Conservation (phyloP, 2,329 filamentous ascomycete genomes). For the Sarocladiaceae sp. region DNA sequence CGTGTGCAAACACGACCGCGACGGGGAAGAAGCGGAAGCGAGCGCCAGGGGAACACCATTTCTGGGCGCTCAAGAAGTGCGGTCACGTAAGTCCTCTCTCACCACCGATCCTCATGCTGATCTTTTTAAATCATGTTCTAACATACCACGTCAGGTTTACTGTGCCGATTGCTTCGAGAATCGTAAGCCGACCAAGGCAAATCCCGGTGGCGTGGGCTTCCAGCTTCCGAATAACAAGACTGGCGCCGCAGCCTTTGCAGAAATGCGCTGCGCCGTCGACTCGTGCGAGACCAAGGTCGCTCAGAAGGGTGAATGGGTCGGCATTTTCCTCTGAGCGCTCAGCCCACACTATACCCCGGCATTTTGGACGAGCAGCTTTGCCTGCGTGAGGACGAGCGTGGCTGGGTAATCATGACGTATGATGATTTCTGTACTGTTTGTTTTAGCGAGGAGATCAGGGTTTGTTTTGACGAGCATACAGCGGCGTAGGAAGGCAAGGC, state of each 20-base stretch:
- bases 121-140: neutral
- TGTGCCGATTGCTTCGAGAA: slow-evolving; percentile 59
- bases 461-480: neutral
- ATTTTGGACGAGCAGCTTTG: too few relatives aligned
- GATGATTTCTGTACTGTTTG: too few relatives aligned
- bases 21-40: slow-evolving; percentile 37
- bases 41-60: slow-evolving; percentile 67
- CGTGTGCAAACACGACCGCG: slow-evolving; percentile 13
- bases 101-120: neutral
- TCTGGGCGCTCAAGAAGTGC: slow-evolving; percentile 88
- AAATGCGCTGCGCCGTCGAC: slow-evolving; percentile 53
- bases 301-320: slow-evolving; percentile 55
- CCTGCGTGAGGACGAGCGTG: neutral
- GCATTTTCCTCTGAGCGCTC: slow-evolving; percentile 49
- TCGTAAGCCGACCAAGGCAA: slow-evolving; percentile 37
- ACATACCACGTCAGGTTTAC: slow-evolving; percentile 46
- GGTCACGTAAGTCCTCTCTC: slow-evolving; percentile 67
- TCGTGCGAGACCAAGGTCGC: slow-evolving; percentile 50
- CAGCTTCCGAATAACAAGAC: slow-evolving; percentile 24
- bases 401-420: too few relatives aligned
- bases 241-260: slow-evolving; percentile 14
- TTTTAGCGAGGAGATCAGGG: neutral
- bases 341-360: neutral
- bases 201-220: slow-evolving; percentile 31
- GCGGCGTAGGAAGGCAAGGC: too few relatives aligned